Conservation (phyloP, 2,329 filamentous ascomycete species). For the Ceratocystis cubensis region DNA sequence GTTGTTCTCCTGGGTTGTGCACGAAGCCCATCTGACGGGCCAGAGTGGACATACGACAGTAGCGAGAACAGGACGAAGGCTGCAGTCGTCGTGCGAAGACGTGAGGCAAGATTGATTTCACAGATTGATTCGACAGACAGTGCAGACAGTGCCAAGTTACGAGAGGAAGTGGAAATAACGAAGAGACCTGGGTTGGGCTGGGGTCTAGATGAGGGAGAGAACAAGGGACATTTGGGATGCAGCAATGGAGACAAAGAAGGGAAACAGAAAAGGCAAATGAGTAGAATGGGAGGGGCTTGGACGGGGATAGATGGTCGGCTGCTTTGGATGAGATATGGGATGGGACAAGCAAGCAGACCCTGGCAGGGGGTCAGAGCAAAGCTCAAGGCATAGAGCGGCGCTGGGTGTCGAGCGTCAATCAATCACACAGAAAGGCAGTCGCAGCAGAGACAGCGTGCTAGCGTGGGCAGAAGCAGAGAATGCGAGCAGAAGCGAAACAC, state of each 20-base stretch:
- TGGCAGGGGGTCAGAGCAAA: conserved; percentile 15
- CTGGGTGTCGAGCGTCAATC: neutral
- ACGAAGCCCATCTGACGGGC: too few species aligned
- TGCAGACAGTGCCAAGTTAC: neutral
- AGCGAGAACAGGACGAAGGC: neutral
- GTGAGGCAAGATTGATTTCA: neutral
- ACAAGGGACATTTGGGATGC: conserved; percentile 25
- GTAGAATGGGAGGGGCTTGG: conserved; percentile 6
- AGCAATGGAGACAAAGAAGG: conserved; percentile 24
- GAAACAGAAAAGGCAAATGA: conserved; percentile 14
- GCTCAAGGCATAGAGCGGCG: neutral
- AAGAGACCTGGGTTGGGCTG: neutral
- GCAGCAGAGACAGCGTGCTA: neutral
- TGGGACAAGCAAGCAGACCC: conserved; percentile 11
- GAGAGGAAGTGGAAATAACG: neutral
- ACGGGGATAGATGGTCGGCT: neutral
- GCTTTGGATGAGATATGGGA: conserved; percentile 18
- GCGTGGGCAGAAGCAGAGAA: neutral
- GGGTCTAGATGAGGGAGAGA: neutral
- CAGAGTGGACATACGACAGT: neutral
- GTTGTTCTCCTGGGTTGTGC: neutral
- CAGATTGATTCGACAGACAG: neutral
- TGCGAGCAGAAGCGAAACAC: neutral
- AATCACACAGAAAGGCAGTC: neutral
- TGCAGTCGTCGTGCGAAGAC: neutral